phyloP scores from a whole-genome alignment of 1,139 yeast species.

The Scheffersomyces stambukii region DNA sequence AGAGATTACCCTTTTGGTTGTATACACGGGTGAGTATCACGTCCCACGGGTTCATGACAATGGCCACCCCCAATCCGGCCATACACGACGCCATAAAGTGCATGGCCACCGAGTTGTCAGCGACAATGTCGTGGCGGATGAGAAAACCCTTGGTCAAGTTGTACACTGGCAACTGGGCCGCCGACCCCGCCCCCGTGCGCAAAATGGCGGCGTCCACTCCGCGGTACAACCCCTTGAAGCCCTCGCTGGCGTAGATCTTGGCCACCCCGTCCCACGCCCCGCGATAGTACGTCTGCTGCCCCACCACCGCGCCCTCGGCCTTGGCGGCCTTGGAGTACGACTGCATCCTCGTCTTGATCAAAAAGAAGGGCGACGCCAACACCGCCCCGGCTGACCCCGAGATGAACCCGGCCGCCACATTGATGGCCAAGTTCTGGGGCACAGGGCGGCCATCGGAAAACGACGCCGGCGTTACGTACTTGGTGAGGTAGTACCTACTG shows the following conservation, averaged over 20 bases:
- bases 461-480: conserved; percentile 47
- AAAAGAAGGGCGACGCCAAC: conserved; percentile 84
- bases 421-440: conserved; percentile 59
- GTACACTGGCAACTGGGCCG: conserved; percentile 94
- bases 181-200: conserved; percentile 93
- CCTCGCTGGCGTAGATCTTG: conserved; percentile 62
- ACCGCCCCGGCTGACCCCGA: conserved; percentile 91
- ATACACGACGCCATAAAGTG: conserved; percentile 74
- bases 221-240: conserved; percentile 73
- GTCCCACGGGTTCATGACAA: conserved; percentile 97
- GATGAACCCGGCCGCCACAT: conserved; percentile 76
- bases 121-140: conserved; percentile 42
- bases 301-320: conserved; percentile 52
- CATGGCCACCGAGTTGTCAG: conserved; percentile 61
- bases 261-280: conserved; percentile 65
- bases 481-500: conserved; percentile 57
- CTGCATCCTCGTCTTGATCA: conserved; percentile 95
- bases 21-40: conserved; percentile 91
- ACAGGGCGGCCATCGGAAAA: conserved; percentile 38
- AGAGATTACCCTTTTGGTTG: conserved; percentile 86
- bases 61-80: conserved; percentile 89
- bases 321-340: conserved; percentile 54
- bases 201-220: conserved; percentile 94
- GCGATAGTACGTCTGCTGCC: conserved; percentile 87
- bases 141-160: conserved; percentile 66